A percentile compares a stretch with the other conserved stretches of the same genome.
Conservation (phyloP, 768 basidiomycete species). For the Lentinula edodes region DNA sequence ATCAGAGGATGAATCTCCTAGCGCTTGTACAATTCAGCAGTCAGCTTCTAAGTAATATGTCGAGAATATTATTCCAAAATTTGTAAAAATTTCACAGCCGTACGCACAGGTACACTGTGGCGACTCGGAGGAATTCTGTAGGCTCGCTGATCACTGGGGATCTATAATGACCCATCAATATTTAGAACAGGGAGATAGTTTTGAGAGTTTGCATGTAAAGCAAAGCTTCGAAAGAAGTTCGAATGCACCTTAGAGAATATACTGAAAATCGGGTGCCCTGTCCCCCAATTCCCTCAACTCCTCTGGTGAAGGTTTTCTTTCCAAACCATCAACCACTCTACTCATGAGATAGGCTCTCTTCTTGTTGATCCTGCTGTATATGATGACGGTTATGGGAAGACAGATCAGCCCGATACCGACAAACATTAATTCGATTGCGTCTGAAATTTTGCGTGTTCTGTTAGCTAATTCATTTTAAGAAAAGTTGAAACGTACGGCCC, state of each 20-base stretch:
- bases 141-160: no score
- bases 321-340: conserved; percentile 7
- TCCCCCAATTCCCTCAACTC: conserved; percentile 8
- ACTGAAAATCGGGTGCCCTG: conserved; percentile 6
- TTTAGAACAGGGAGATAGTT: no score
- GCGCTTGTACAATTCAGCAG: no score
- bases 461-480: neutral
- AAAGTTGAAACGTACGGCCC: conserved; percentile 44
- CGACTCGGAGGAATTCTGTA: no score
- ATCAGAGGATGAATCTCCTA: no score
- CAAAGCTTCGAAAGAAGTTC: no score
- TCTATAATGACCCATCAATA: no score
- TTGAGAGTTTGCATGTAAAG: no score
- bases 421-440: conserved; percentile 63
- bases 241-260: conserved; percentile 2
- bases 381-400: conserved; percentile 40
- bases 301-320: conserved; percentile 11
- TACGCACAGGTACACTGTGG: no score
- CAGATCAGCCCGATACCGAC: conserved; percentile 57
- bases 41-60: no score
- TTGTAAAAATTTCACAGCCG: no score
- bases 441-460: conserved; percentile 22
- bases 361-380: conserved; percentile 53
- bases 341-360: conserved; percentile 33
- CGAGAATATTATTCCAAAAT: no score